Base-by-base conservation (phyloP, 805 yeast species). In the Candida arabinofermentans region DNA sequence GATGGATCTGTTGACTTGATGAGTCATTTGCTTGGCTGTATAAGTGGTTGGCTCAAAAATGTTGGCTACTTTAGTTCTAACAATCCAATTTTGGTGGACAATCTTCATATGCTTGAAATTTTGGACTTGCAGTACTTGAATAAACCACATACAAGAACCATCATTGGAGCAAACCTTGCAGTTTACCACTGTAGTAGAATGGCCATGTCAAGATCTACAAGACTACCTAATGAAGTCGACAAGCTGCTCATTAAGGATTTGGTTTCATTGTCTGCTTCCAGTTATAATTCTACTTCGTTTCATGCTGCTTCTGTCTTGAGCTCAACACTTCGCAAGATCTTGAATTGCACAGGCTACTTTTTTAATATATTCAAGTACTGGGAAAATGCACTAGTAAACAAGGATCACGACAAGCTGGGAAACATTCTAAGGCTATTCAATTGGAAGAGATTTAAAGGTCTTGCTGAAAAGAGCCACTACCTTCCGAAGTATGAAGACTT, bases 161-260 rank as follows among this genome's bases (percentile, higher is more conserved):
- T 85, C 2, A 58, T 88, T n/a, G 95, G 86, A 3, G 77, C 86
- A 0, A 72, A 95, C 41, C 69, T 88, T 12, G 84, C 81, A 41
- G 66, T 81, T 13, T 84, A 79, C 48, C 96, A 90, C 50, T 77
- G 78, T 58, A 81, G 84, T 50, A 75, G 98, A 50, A 76, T 83
- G 21, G 67, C 79, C 1, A 70, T 86, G 27, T 86, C 82, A 52
- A 75, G 88, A 0, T 83, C 91, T 0, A 79, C 85, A 3, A 71
- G 96, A 47, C 66, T 80, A 6, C 86, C 86, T 53, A 75, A 87
- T 0, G 74, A 71, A 7, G 57, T 83, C 8, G 96, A 89, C 48
- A 74, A 70, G 41, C 40, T 67, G 2, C 62, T 93, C 29, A 59
- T 93, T 30, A 71, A 69, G 37, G 95, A 88, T 58, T 67, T 90